Base-by-base conservation (phyloP, 2,329 filamentous ascomycete genomes). In the Cordyceps cateniannulata region DNA sequence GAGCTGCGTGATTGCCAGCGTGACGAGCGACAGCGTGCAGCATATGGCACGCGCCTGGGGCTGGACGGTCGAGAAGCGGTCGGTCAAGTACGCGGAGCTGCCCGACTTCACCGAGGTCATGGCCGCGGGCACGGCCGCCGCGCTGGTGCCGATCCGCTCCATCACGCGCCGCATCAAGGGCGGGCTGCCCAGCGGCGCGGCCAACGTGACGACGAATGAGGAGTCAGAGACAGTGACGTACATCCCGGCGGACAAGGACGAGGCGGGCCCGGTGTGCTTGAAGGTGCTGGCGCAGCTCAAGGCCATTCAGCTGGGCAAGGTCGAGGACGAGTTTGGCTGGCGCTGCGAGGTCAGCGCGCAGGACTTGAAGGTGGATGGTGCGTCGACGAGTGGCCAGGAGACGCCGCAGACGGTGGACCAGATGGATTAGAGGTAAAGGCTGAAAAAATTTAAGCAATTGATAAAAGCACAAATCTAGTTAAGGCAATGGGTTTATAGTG, bases 121-220 rank as follows among this genome's bases (percentile, higher is more conserved):
- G 75, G 95, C 93, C 4, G 93, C 92, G 3, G 93, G 93, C 1
- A 98, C 93, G 0, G 93, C 93, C 0, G 93, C 93, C 0, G 90
- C 91, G 0, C 80, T 99, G 59, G 93, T 98, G 3, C 93, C 93
- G 1, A 95, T 97, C 74, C 89, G 89, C 63, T 95, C 90, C 66
- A 96, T 98, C 72, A 95, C 90, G 3, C 85, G 92, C 68, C 83
- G 79, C 48, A 64, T 76, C 50, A 65, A 71, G 55, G 63, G 40
- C 22, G 40, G 55, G 16, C 64, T 71, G 20, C 66, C 75, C 1
- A 16, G 7, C 12, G 48, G 8, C 25, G 56, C 24, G 35, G 69
- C 73, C 5, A 74, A 76, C 16, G 65, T 76, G 14, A 71, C 73
- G 44, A 78, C 77, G 20, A 73, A 77, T 51, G 70, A 71, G 10